Percentiles rank a stretch among this genome's conserved stretches.
phyloP scores from a whole-genome alignment of 2,329 filamentous ascomycete genomes.

The Arthrobotrys conoides region DNA sequence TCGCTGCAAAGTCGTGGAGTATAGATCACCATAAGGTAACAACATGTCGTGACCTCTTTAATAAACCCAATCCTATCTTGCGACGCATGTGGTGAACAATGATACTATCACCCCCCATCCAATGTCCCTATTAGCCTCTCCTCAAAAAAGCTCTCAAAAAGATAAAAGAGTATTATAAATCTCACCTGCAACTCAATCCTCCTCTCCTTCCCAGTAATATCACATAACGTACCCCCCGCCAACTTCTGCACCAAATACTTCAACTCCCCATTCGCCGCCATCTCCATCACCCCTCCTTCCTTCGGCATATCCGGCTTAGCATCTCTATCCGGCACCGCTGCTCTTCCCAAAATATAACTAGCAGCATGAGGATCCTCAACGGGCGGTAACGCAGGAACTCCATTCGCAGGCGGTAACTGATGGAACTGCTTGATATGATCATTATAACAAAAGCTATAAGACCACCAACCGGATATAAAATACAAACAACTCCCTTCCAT shows the following conservation, averaged over 20 bases:
- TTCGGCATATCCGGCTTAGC: slow-evolving; percentile 65
- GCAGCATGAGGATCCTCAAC: slow-evolving; percentile 81
- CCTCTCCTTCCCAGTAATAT: slow-evolving; percentile 84
- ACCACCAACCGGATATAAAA: slow-evolving; percentile 87
- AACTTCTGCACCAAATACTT: slow-evolving; percentile 88
- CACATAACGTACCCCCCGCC: slow-evolving; percentile 84
- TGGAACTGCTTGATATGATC: slow-evolving; percentile 91
- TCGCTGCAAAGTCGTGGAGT: slow-evolving; percentile 90
- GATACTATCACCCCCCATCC: slow-evolving; percentile 67
- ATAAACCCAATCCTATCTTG: slow-evolving; percentile 88
- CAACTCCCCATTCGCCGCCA: slow-evolving; percentile 86
- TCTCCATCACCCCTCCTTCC: slow-evolving; percentile 70
- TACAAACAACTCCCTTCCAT: slow-evolving; percentile 82
- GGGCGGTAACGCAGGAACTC: slow-evolving; percentile 75
- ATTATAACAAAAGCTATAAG: slow-evolving; percentile 93
- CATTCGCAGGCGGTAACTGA: slow-evolving; percentile 79
- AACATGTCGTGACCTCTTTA: slow-evolving; percentile 91
- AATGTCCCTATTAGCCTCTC: not conserved
- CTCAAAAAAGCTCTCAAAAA: not conserved
- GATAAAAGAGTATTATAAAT: too few relatives aligned
- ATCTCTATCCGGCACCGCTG: slow-evolving; percentile 65
- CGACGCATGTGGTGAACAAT: slow-evolving; percentile 81
- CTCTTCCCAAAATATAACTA: slow-evolving; percentile 82
- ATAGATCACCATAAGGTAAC: slow-evolving; percentile 93
- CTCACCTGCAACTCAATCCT: slow-evolving; percentile 81